A percentile compares a stretch with the other conserved stretches of the same genome.
Conservation (phyloP, 169 alveolate genomes). For the Eimeria tenella region DNA sequence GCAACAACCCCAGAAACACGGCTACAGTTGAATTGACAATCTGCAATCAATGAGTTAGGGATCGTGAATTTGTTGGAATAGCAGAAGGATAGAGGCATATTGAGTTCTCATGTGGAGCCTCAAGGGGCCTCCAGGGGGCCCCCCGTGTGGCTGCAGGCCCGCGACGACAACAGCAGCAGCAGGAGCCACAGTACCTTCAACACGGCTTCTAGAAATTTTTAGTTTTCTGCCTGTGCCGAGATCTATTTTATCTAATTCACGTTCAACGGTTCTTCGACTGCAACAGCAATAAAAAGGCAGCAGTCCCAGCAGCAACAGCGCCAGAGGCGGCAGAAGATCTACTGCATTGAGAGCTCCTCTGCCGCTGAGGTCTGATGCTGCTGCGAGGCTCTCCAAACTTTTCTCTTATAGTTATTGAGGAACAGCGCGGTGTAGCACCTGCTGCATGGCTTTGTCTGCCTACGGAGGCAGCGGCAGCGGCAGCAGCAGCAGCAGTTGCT, state of each 20-base stretch:
- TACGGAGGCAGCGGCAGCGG: neutral
- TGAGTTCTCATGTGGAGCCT: conserved; percentile 22
- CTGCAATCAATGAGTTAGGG: neutral
- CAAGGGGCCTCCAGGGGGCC: conserved; percentile 13
- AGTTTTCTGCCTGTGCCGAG: neutral
- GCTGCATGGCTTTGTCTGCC: neutral
- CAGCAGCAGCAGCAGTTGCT: conserved; percentile 55
- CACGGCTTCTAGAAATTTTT: neutral
- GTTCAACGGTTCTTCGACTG: neutral
- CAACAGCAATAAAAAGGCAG: neutral
- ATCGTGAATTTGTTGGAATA: neutral
- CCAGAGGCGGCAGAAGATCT: neutral
- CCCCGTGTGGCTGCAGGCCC: neutral
- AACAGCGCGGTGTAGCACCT: neutral
- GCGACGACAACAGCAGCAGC: conserved; percentile 5
- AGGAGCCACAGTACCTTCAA: conserved; percentile 29
- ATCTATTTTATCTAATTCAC: neutral
- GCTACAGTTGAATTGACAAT: neutral
- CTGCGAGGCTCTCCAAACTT: neutral
- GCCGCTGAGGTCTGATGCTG: neutral
- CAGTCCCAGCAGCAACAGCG: conserved; percentile 12
- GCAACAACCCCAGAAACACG: neutral
- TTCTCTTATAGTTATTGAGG: neutral
- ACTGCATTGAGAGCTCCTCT: neutral
- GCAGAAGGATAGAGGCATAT: neutral